Conservation (phyloP, 768 basidiomycete species). For the Lentinus brumalis region DNA sequence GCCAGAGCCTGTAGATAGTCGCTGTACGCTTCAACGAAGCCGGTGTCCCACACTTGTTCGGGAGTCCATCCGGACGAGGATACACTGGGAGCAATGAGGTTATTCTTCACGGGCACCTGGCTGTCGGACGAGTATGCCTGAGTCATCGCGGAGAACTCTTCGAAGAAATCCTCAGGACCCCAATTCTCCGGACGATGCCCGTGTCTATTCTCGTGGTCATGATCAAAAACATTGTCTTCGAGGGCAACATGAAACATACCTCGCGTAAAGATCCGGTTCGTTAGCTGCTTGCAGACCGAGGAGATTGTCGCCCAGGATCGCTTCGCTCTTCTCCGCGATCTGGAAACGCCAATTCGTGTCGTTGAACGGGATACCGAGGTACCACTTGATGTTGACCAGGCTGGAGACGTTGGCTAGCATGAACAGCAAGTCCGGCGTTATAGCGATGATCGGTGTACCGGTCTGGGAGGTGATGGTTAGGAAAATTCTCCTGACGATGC, state of each 20-base stretch:
- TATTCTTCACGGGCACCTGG: conserved; percentile 41
- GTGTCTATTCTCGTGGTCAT: conserved; percentile 26
- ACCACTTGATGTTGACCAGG: conserved; percentile 65
- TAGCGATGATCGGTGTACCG: conserved; percentile 66
- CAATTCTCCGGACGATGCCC: conserved; percentile 37
- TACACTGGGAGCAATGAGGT: conserved; percentile 65
- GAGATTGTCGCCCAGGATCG: conserved; percentile 64
- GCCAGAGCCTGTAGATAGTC: conserved; percentile 44
- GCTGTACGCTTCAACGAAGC: conserved; percentile 45
- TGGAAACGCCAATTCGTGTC: conserved; percentile 54
- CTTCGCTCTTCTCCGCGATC: conserved; percentile 60
- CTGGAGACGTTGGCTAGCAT: conserved; percentile 60
- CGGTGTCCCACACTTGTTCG: conserved; percentile 52
- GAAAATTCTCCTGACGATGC: background rate
- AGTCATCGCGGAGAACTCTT: conserved; percentile 52
- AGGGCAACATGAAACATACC: conserved; percentile 11
- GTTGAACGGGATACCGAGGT: conserved; percentile 67
- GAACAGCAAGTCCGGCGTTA: conserved; percentile 66
- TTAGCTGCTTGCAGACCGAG: conserved; percentile 71
- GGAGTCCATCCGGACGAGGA: conserved; percentile 54
- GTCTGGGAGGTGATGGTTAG: conserved; percentile 46
- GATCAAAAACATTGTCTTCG: background rate
- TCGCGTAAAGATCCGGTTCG: conserved; percentile 73
- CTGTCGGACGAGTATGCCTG: conserved; percentile 42
- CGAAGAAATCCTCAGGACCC: conserved; percentile 41